Percentiles rank a stretch among this genome's conserved stretches.
Evolutionary conservation across 495 filamentous ascomycete genomes (phyloP).

Genomic region (Lichenothelia convexa): DNA sequence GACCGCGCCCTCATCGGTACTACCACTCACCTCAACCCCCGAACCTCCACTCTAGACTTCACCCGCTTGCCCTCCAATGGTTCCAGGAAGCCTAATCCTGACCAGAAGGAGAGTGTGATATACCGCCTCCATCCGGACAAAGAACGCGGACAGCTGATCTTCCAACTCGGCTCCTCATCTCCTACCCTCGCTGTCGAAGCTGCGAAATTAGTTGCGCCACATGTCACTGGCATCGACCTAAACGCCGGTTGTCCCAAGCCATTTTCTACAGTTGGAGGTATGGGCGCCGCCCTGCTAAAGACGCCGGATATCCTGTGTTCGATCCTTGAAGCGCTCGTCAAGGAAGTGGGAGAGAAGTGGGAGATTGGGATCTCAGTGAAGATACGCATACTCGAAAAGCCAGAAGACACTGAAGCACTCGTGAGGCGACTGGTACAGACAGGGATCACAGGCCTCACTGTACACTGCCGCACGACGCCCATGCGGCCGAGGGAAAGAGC

Average conservation of each 20-base stretch:
- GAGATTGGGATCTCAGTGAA: slow-evolving; percentile 89
- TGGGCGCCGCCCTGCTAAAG: slow-evolving; percentile 79
- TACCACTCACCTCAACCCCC: slow-evolving; percentile 51
- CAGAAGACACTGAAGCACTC: slow-evolving; percentile 49
- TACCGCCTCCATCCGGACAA: slow-evolving; percentile 62
- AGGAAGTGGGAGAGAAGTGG: slow-evolving; percentile 52
- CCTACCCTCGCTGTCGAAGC: slow-evolving; percentile 68
- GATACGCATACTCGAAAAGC: slow-evolving; percentile 69
- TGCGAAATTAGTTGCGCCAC: slow-evolving; percentile 58
- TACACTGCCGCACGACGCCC: slow-evolving; percentile 88
- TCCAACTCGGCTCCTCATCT: slow-evolving; percentile 75
- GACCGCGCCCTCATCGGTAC: slow-evolving; percentile 81
- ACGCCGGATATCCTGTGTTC: slow-evolving; percentile 65
- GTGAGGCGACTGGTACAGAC: slow-evolving; percentile 60
- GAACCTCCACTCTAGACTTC: slow-evolving; percentile 65
- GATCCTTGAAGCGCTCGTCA: slow-evolving; percentile 66
- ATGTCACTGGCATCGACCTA: slow-evolving; percentile 88
- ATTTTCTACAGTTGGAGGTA: slow-evolving; percentile 76
- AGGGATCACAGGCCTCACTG: slow-evolving; percentile 77
- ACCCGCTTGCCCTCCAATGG: slow-evolving; percentile 54
- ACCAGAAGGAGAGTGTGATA: slow-evolving; percentile 50
- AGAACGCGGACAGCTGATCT: slow-evolving; percentile 59
- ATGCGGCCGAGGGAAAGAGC: slow-evolving; percentile 85
- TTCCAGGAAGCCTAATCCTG: slow-evolving; percentile 22
- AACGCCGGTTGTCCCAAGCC: slow-evolving; percentile 97